phyloP scores from a whole-genome alignment of 495 filamentous ascomycete species.

The Daldinia vernicosa region DNA sequence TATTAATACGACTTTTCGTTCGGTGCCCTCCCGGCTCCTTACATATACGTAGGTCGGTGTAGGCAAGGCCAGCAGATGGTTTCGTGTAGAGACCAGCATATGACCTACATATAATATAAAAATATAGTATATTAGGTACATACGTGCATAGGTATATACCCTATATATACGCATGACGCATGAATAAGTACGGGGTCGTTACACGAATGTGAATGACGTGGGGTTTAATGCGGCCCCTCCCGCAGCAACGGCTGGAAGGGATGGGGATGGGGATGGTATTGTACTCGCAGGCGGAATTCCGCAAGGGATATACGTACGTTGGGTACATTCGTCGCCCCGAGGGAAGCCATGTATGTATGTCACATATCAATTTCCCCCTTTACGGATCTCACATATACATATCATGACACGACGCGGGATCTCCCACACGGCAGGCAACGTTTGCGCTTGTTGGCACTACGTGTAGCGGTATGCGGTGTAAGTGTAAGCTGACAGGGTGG shows the following conservation, averaged over 20 bases:
- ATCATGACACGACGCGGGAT: conserved; percentile 10
- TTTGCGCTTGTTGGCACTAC: background rate
- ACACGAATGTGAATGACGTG: conserved; percentile 19
- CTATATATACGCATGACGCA: background rate
- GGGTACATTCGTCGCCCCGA: background rate
- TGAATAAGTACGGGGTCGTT: conserved; percentile 10
- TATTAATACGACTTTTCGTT: background rate
- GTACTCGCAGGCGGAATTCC: background rate
- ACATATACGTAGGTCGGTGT: background rate
- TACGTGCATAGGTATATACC: background rate
- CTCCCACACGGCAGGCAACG: background rate
- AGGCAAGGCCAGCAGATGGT: background rate
- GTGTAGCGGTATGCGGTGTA: conserved; percentile 36
- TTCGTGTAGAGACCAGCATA: background rate
- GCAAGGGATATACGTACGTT: background rate
- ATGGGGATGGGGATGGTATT: no score
- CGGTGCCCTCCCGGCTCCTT: conserved; percentile 11
- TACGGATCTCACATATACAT: conserved; percentile 24
- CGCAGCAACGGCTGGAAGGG: background rate
- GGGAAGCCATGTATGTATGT: background rate
- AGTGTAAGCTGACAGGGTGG: conserved; percentile 34
- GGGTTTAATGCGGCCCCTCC: conserved; percentile 35
- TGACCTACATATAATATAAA: background rate
- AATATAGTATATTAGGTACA: background rate
- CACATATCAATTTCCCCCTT: conserved; percentile 23